phyloP scores from a whole-genome alignment of 768 basidiomycete species.

The Hypsizygus marmoreus region DNA sequence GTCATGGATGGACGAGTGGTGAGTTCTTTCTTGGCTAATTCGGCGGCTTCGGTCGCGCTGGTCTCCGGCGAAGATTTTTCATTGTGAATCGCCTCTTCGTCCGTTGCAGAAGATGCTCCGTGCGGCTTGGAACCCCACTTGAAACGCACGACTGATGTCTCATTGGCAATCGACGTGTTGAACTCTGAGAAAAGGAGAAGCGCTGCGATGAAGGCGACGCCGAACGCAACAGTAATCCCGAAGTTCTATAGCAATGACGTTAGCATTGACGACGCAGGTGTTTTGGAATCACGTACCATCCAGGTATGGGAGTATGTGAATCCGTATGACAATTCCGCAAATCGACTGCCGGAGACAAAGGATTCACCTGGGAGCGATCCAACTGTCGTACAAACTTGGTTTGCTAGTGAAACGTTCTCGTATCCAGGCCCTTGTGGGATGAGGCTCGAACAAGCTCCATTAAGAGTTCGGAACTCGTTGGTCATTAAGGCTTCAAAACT shows the following conservation, averaged over 20 bases:
- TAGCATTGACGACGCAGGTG: not conserved
- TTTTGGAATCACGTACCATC: conserved; percentile 25
- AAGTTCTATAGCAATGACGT: conserved; percentile 43
- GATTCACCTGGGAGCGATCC: conserved; percentile 63
- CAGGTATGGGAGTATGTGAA: conserved; percentile 32
- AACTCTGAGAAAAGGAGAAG: conserved; percentile 64
- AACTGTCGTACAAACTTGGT: conserved; percentile 78
- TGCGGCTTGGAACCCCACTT: conserved; percentile 49
- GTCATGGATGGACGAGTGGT: conserved; percentile 34
- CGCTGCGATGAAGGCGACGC: conserved; percentile 50
- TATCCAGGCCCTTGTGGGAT: conserved; percentile 69
- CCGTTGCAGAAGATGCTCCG: conserved; percentile 25
- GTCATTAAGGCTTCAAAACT: conserved; percentile 76
- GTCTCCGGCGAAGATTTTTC: conserved; percentile 25
- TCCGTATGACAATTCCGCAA: conserved; percentile 49
- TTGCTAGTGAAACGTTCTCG: conserved; percentile 50
- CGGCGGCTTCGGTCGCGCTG: conserved; percentile 10
- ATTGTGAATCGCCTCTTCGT: conserved; percentile 34
- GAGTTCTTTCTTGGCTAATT: conserved; percentile 30
- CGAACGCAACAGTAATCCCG: conserved; percentile 72
- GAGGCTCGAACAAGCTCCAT: conserved; percentile 59
- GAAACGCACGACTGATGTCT: conserved; percentile 55
- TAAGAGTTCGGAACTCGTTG: conserved; percentile 78
- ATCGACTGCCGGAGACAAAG: conserved; percentile 61
- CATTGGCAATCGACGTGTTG: conserved; percentile 40